These are phyloP conservation scores for Erigeron philadelphicus DNA, from an alignment of 140 eudicot genomes.

Conservation along the genomic window DNA sequence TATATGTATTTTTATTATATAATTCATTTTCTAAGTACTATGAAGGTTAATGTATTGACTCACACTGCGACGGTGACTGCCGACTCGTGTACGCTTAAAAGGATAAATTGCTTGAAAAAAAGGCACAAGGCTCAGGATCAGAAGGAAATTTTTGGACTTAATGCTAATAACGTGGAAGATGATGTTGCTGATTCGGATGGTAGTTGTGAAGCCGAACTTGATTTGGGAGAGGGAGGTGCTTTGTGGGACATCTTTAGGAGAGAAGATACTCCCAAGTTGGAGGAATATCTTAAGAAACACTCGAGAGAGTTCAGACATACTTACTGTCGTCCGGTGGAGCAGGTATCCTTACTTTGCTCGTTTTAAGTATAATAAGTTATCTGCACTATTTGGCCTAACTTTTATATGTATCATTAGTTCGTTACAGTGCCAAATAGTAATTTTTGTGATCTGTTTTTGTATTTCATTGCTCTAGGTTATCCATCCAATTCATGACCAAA, in stretches of 20 bases:
- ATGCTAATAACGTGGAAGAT: background rate
- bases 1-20: background rate
- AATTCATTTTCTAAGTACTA: slow-evolving; percentile 10
- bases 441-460: background rate
- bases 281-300: slow-evolving; percentile 49
- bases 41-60: slow-evolving; percentile 57
- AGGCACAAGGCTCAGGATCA: slow-evolving; percentile 38
- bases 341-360: slow-evolving; percentile 22
- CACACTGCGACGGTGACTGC: slow-evolving; percentile 39
- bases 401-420: too few species aligned
- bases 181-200: slow-evolving; percentile 4
- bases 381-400: background rate
- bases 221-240: slow-evolving; percentile 48
- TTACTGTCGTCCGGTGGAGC: slow-evolving; percentile 31
- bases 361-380: background rate
- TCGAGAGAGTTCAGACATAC: slow-evolving; percentile 48
- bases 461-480: slow-evolving; percentile 33
- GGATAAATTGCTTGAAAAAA: slow-evolving; percentile 26
- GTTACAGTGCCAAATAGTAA: background rate
- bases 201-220: slow-evolving; percentile 18
- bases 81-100: background rate
- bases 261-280: slow-evolving; percentile 44
- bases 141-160: slow-evolving; percentile 29
- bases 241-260: slow-evolving; percentile 62
- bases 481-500: slow-evolving; percentile 63